phyloP scores from a whole-genome alignment of 2,329 filamentous ascomycete species.

The Peltaster fructicola region DNA sequence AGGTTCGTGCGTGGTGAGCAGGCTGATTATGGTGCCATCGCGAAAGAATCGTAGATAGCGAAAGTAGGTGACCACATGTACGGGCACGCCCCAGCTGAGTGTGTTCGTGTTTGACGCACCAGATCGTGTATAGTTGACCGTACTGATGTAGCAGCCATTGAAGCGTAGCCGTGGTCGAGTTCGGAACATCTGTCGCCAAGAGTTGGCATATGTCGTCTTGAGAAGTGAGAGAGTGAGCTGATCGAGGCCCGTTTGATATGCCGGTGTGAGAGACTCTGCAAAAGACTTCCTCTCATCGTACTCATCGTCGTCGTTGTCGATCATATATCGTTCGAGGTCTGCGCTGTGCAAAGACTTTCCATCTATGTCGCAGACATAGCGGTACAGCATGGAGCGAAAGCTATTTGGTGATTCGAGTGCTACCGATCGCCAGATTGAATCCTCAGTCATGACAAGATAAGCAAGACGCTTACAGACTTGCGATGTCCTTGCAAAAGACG shows the following conservation, averaged over 20 bases:
- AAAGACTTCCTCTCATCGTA: too few species aligned
- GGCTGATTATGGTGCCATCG: slow-evolving; percentile 64
- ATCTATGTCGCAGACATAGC: slow-evolving; percentile 45
- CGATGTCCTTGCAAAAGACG: slow-evolving; percentile 55
- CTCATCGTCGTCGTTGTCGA: slow-evolving; percentile 11
- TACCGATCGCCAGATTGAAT: slow-evolving; percentile 68
- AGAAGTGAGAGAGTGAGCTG: slow-evolving; percentile 14
- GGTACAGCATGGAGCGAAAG: slow-evolving; percentile 68
- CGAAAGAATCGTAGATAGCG: slow-evolving; percentile 91
- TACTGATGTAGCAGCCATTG: slow-evolving; percentile 91
- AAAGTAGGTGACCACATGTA: slow-evolving; percentile 96
- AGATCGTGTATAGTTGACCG: slow-evolving; percentile 80
- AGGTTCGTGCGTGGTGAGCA: slow-evolving; percentile 68
- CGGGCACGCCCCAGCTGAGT: slow-evolving; percentile 60
- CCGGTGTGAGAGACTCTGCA: too few species aligned
- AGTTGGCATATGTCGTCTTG: slow-evolving; percentile 14
- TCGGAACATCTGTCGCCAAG: slow-evolving; percentile 54
- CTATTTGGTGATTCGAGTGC: slow-evolving; percentile 56
- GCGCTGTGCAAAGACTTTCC: too few species aligned
- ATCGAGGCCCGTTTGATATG: slow-evolving; percentile 11
- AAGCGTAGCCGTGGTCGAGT: slow-evolving; percentile 73
- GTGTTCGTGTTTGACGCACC: slow-evolving; percentile 56
- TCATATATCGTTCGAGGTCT: too few species aligned
- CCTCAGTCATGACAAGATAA: slow-evolving; percentile 67
- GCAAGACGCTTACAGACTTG: slow-evolving; percentile 77